A percentile compares a stretch with the other conserved stretches of the same genome.
Conservation (phyloP, 345 rosid species). For the Limnanthes douglasii region DNA sequence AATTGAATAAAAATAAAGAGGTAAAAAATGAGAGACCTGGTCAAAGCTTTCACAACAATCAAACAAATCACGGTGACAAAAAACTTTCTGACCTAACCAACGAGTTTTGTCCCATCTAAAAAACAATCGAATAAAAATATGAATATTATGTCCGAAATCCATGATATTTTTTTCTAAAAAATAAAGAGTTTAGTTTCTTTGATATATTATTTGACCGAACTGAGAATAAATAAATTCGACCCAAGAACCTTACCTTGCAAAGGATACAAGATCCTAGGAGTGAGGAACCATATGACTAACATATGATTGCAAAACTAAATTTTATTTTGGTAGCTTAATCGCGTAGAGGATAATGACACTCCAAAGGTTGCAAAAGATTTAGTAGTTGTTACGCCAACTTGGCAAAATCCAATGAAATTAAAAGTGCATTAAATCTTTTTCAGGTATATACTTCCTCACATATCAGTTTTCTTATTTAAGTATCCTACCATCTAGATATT, state of each 20-base stretch:
- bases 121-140: too few species aligned
- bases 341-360: constrained; percentile 44
- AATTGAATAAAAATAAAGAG: constrained; percentile 24
- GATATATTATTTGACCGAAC: too few species aligned
- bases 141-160: too few species aligned
- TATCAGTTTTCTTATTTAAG: constrained; percentile 61
- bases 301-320: constrained; percentile 42
- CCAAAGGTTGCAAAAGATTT: constrained; percentile 93
- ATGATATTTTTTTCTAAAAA: too few species aligned
- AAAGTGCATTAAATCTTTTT: constrained; percentile 96
- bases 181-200: too few species aligned
- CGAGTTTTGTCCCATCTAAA: too few species aligned
- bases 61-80: too few species aligned
- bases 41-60: too few species aligned
- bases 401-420: constrained; percentile 91
- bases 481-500: constrained; percentile 63
- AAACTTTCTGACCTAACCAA: too few species aligned
- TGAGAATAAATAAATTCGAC: too few species aligned
- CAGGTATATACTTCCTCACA: constrained; percentile 60
- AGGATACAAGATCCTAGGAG: constrained; percentile 93
- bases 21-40: constrained; percentile 14
- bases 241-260: constrained; percentile 95
- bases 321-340: constrained; percentile 37
- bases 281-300: constrained; percentile 70
- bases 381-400: constrained; percentile 85